Evolutionary conservation across 495 filamentous ascomycete species (phyloP).

Genomic region (Massariosphaeria phaeospora): DNA sequence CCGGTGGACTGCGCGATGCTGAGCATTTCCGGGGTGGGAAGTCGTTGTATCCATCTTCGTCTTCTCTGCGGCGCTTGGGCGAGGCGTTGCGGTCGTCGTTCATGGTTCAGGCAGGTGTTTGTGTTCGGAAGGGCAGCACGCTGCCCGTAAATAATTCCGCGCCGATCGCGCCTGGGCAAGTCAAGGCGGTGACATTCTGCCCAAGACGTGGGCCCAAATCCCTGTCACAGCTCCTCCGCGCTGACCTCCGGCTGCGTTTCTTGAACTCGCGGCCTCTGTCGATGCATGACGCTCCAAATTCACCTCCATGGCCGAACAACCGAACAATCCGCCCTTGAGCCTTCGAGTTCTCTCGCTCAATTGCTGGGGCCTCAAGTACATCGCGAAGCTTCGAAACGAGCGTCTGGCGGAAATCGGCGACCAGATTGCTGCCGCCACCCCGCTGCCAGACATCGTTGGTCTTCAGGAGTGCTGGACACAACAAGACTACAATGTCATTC

Average conservation of each 20-base stretch:
- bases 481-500: constrained; percentile 80
- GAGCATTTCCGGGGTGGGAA: constrained; percentile 21
- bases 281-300: constrained; percentile 5
- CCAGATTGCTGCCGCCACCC: constrained; percentile 45
- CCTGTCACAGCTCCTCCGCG: constrained; percentile 7
- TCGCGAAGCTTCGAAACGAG: constrained; percentile 71
- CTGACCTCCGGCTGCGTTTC: background rate
- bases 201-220: constrained; percentile 1
- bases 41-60: constrained; percentile 15
- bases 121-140: background rate
- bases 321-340: constrained; percentile 10
- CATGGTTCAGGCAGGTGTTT: constrained; percentile 3
- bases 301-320: constrained; percentile 18
- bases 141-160: background rate
- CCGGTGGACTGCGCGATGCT: constrained; percentile 13
- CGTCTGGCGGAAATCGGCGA: constrained; percentile 77
- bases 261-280: no score
- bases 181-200: constrained; percentile 1
- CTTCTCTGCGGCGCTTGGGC: constrained; percentile 23
- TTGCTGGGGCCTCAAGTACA: constrained; percentile 92
- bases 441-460: constrained; percentile 78
- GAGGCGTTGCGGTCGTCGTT: constrained; percentile 2
- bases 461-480: constrained; percentile 96
- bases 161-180: background rate
- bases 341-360: constrained; percentile 81